These are phyloP conservation scores for Talaromyces sp. DNA, from an alignment of 2,329 filamentous ascomycete species.

Conservation along the genomic window DNA sequence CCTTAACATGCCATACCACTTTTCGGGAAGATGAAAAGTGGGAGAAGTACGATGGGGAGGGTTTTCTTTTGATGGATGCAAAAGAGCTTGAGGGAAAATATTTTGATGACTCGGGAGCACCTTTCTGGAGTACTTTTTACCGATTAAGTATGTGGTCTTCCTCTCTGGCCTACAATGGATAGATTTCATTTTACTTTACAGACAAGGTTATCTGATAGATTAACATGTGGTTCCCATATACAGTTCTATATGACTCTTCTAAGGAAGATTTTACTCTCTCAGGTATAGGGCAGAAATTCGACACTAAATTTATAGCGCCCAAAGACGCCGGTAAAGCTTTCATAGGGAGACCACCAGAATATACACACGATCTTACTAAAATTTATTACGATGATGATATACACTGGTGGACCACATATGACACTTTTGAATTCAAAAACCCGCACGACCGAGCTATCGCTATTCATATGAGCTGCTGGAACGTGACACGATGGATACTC, in stretches of 20 bases:
- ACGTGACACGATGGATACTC: neutral
- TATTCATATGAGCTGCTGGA: slow-evolving; percentile 6
- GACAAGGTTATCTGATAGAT: neutral
- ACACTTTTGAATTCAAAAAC: neutral
- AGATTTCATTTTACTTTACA: too few relatives aligned
- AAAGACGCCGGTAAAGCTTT: slow-evolving; percentile 3
- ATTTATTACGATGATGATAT: neutral
- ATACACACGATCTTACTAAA: neutral
- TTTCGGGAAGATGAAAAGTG: neutral
- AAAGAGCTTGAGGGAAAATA: slow-evolving; percentile 1
- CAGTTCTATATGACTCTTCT: slow-evolving; percentile 2
- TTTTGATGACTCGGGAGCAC: neutral
- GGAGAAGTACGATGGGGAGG: neutral
- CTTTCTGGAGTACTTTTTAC: neutral
- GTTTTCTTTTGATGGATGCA: neutral
- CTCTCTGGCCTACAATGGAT: too few relatives aligned
- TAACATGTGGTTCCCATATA: neutral
- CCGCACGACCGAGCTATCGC: neutral
- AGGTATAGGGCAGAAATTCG: neutral
- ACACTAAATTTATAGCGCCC: neutral
- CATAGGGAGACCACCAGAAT: neutral
- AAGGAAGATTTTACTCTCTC: slow-evolving; percentile 1
- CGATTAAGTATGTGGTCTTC: neutral
- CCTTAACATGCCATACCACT: neutral
- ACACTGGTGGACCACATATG: neutral